Evolutionary conservation across 208 protist genomes (phyloP).

Genomic region (Trichomonas gallinae): DNA sequence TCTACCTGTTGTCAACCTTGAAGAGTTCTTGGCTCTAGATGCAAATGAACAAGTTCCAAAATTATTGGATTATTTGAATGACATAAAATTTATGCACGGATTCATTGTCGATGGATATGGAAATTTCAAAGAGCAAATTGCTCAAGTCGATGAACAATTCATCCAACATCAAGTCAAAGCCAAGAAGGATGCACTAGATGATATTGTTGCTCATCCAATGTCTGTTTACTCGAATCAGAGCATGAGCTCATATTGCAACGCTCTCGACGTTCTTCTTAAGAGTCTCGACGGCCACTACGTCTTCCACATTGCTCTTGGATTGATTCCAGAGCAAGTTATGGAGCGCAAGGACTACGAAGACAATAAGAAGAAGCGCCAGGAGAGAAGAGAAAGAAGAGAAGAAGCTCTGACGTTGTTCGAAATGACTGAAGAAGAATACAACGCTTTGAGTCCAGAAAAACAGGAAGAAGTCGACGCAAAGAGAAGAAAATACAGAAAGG

Average conservation of each 20-base stretch:
- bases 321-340: background rate
- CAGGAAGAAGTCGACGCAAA: background rate
- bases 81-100: background rate
- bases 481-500: background rate
- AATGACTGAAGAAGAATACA: constrained; percentile 19
- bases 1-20: background rate
- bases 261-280: background rate
- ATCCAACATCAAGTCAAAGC: background rate
- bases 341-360: background rate
- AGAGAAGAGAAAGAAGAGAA: background rate
- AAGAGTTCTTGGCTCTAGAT: background rate
- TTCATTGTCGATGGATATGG: background rate
- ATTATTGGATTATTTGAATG: background rate
- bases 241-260: too few relatives aligned
- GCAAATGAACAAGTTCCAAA: background rate
- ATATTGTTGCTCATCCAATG: background rate
- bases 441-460: background rate
- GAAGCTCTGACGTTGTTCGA: background rate
- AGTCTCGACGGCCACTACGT: background rate
- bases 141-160: background rate
- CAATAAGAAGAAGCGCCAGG: background rate
- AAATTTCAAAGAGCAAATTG: background rate
- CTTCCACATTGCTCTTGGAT: background rate
- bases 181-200: background rate
- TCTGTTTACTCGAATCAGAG: background rate